These are phyloP conservation scores for Musa beccarii DNA, from an alignment of 176 grass and related monocot genomes.

Conservation along the genomic window DNA sequence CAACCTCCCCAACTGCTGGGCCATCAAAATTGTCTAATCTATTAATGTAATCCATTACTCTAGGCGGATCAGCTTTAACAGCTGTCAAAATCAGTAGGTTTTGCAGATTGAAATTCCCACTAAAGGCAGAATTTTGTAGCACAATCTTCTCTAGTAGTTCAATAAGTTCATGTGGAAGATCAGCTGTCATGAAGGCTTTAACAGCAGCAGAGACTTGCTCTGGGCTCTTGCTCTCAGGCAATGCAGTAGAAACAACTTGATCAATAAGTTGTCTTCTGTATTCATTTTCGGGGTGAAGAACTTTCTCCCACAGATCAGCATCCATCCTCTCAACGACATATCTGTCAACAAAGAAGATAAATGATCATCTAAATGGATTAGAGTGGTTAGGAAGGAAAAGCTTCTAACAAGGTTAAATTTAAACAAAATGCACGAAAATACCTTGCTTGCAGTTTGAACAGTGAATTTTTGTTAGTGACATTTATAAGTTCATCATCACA, in stretches of 20 bases:
- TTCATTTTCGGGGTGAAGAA: conserved; percentile 94
- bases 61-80: conserved; percentile 88
- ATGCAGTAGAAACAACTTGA: conserved; percentile 93
- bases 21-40: conserved; percentile 98
- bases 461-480: conserved; percentile 88
- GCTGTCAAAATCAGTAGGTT: conserved; percentile 93
- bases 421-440: conserved; percentile 27
- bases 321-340: conserved; percentile 99
- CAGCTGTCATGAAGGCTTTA: conserved; percentile 98
- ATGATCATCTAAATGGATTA: background rate
- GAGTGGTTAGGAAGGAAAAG: background rate
- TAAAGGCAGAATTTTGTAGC: conserved; percentile 95
- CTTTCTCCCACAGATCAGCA: conserved; percentile 86
- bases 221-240: conserved; percentile 95
- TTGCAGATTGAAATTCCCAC: conserved; percentile 94
- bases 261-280: conserved; percentile 97
- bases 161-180: conserved; percentile 89
- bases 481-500: conserved; percentile 90
- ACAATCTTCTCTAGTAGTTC: conserved; percentile 99
- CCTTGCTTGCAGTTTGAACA: conserved; percentile 96
- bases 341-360: conserved; percentile 36
- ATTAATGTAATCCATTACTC: conserved; percentile 95
- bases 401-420: background rate
- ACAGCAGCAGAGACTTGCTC: conserved; percentile 99
- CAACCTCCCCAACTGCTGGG: conserved; percentile 91